Base-by-base conservation (phyloP, 2,329 filamentous ascomycete species). In the Nemania sp. region DNA sequence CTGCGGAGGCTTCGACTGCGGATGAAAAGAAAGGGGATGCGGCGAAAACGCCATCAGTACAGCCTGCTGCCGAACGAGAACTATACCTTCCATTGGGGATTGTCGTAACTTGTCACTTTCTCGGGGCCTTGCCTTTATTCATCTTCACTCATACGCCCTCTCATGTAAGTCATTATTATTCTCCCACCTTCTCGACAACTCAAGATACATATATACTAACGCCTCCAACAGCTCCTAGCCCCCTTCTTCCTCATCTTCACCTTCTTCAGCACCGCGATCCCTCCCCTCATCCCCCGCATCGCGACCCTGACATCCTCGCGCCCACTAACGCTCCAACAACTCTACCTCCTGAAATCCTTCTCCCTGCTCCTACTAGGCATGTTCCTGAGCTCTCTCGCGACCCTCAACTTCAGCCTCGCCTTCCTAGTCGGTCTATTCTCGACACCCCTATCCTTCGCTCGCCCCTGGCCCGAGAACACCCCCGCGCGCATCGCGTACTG, bases 281-380 rank as follows among this genome's bases (percentile, higher is more conserved):
- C 88, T 0, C 71, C 80, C 48, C 15, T 81, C 14, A 73, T 88
- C 60, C 83, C 85, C 4, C 68, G 74, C 53, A 53, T 84, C 23
- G 73, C 91, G 19, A 77, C 77, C 26, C 37, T 55, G 1, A 46
- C 73, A 65, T 72, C 52, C 22, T 12, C 41, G 3, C 42, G 44
- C 11, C 31, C 71, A 20, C 83, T 85, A 1, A 86, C 84, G 0
- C 61, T 71, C 3, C 90, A 92, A 67, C 87, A 93, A 66, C 86
- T 88, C 66, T 82, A 86, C 42, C 82, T 97, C 46, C 85, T 91
- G 60, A 92, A 95, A 69, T 94, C 88, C 53, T 91, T 97, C 76
- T 96, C 91, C 5, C 83, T 97, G n/a, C 84, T 99, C 11, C 79
- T 96, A 8, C 82, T 97, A 0, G 94, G 94, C 64, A 90, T 97